Percentiles rank a stretch among this genome's conserved stretches.
Conservation (phyloP, 1,139 yeast species). For the Yamadazyma atlantica region DNA sequence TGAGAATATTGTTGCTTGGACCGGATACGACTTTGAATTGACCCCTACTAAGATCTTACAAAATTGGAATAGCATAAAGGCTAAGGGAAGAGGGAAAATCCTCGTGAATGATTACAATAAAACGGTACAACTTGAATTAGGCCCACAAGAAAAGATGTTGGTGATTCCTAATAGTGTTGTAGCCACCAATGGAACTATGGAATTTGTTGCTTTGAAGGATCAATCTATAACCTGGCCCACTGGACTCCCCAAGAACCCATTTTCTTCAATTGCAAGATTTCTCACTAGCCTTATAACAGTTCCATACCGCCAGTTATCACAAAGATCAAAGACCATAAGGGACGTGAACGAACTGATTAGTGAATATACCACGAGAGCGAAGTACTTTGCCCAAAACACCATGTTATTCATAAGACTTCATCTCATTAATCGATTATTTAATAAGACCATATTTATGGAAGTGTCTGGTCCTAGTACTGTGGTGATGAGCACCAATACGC, state of each 20-base stretch:
- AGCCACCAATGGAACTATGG: conserved; percentile 23
- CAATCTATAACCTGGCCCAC: neutral
- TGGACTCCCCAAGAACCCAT: neutral
- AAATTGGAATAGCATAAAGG: conserved; percentile 20
- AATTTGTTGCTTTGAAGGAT: neutral
- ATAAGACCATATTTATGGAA: conserved; percentile 22
- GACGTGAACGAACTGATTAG: neutral
- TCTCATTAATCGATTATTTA: conserved; percentile 12
- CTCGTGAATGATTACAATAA: conserved; percentile 39
- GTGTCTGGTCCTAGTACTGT: conserved; percentile 28
- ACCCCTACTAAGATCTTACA: conserved; percentile 16
- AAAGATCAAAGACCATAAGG: neutral
- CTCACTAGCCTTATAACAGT: neutral
- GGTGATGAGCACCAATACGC: conserved; percentile 20
- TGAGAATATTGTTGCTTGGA: conserved; percentile 44
- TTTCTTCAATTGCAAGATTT: neutral
- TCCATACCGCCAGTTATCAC: neutral
- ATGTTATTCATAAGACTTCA: conserved; percentile 13
- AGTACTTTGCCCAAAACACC: conserved; percentile 9
- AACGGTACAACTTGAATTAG: conserved; percentile 29
- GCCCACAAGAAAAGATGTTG: conserved; percentile 29
- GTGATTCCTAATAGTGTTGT: conserved; percentile 36
- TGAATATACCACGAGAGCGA: neutral
- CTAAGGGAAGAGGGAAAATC: conserved; percentile 37
- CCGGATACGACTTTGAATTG: conserved; percentile 36